Base-by-base conservation (phyloP, 2,329 filamentous ascomycete genomes). In the Tolypocladium inflatum region DNA sequence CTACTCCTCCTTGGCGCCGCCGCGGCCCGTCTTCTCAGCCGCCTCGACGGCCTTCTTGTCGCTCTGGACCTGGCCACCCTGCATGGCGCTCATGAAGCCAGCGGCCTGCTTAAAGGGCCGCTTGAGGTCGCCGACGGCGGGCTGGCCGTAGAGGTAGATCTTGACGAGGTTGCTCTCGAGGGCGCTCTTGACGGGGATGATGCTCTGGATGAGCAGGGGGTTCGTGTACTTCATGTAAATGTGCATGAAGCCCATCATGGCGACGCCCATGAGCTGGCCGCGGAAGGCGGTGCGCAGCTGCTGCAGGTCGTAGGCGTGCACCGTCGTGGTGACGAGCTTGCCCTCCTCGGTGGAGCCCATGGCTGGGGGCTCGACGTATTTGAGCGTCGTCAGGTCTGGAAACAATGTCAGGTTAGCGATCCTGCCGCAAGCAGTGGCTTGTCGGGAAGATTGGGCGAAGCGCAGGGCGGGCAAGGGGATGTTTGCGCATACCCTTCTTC, bases 181-280 rank as follows among this genome's bases (percentile, higher is more conserved):
- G 52, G 91, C 93, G 72, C 89, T 84, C 87, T 99, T 99, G 76
- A 97, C 81, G 39, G 94, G 94, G 71, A 99, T 94, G 79, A 99
- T 96, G 74, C 89, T 95, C 85, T 99, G 94, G 79, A 99, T 96
- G 70, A 97, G 81, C 55, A 99, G 89, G 48, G 94, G 94, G 86
- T 97, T 99, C 79, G 92, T 97, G 87, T 97, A 99, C 76, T 97
- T 92, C 83, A 99, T 89, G 86, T 97, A 99, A 62, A 99, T 65
- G 80, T 99, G 94, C 93, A 99, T 97, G 71, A 97, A 90, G 62
- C 77, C 86, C 93, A 99, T 97, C 92, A 99, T 99, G 74, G 84
- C 92, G 59, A 99, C 81, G 60, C 94, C 94, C 90, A 96, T 97
- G 69, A 95, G 78, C 79, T 97, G 93, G 63, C 87, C 84, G 76